Base-by-base conservation (phyloP, 768 basidiomycete genomes). In the Agaricus sinodeliciosus region DNA sequence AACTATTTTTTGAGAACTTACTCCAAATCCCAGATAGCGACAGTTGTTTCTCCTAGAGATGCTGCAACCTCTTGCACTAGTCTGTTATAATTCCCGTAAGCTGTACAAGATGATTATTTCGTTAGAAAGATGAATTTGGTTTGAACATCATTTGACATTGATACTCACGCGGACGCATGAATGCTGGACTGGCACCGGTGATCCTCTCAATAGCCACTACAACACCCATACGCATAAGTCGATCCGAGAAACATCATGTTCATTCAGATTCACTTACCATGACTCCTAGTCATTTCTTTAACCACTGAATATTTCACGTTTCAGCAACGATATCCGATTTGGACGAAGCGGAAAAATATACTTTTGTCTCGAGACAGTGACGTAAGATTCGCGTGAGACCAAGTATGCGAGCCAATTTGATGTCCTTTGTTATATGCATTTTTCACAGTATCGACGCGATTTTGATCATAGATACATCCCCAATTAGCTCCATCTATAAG, bases 331-430 rank as follows among this genome's bases (percentile, higher is more conserved):
- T 11, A 46, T 3, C 9, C n/a, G 7, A 22, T 9, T 12, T 9
- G 22, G 9, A 18, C 26, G 1, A 26, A 44, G 11, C 18, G 25
- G 19, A 9, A 6, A 2, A 28, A 58, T 61, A 22, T 57, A 70
- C 70, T 60, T 51, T 68, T 57, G 52, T 67, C 62, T 59, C 59
- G 62, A 18, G 62, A 59, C 31, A 77, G 59, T 2, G 55, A 66
- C 7, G 65, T 63, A 1, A 78, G 62, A 54, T 75, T 63, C 9
- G 57, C 55, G 54, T 78, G 77, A 11, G 60, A 55, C 77, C 77
- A 78, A 19, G 75, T 76, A 57, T 78, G 77, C n/a, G 75, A 75
- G 4, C 65, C 75, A 44, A 77, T 58, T 59, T 73, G 69, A 55
- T 76, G 74, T 5, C 76, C 76, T 16, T 65, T 60, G n/a, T 65